Conservation (phyloP, 2,329 filamentous ascomycete genomes). For the Elsinoe perseae region DNA sequence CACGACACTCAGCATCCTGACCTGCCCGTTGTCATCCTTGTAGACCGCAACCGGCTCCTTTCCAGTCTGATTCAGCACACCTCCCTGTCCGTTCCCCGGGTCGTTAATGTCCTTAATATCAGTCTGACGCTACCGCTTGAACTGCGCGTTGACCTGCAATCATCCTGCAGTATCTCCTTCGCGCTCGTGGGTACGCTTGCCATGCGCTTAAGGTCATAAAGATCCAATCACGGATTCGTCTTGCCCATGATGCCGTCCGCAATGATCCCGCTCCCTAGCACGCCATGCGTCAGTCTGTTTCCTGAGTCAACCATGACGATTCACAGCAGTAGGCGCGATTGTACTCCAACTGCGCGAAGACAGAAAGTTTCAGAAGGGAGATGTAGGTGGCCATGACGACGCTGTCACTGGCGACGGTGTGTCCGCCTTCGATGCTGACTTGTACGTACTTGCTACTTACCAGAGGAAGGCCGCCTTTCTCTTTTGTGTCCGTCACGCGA, state of each 20-base stretch:
- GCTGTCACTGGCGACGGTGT: constrained; percentile 42
- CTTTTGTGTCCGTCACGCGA: constrained; percentile 41
- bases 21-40: constrained; percentile 47
- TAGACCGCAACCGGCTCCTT: constrained; percentile 48
- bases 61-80: constrained; percentile 44
- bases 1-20: constrained; percentile 46
- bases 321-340: constrained; percentile 50
- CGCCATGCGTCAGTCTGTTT: constrained; percentile 51
- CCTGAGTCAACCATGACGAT: constrained; percentile 52
- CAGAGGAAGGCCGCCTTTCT: constrained; percentile 42
- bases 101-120: constrained; percentile 53
- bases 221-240: constrained; percentile 42
- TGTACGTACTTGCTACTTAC: constrained; percentile 41
- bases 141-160: constrained; percentile 51
- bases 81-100: constrained; percentile 42
- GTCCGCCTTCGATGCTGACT: constrained; percentile 40
- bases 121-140: constrained; percentile 47
- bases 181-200: constrained; percentile 40
- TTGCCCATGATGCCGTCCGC: constrained; percentile 47
- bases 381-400: constrained; percentile 50
- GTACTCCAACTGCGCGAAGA: constrained; percentile 48
- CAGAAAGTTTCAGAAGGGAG: constrained; percentile 48
- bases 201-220: constrained; percentile 47
- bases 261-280: constrained; percentile 46
- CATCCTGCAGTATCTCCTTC: constrained; percentile 42